Evolutionary conservation across 345 rosid genomes (phyloP), one percentile per base, ranked within the genome.

Genomic region (Litchi chinensis): DNA sequence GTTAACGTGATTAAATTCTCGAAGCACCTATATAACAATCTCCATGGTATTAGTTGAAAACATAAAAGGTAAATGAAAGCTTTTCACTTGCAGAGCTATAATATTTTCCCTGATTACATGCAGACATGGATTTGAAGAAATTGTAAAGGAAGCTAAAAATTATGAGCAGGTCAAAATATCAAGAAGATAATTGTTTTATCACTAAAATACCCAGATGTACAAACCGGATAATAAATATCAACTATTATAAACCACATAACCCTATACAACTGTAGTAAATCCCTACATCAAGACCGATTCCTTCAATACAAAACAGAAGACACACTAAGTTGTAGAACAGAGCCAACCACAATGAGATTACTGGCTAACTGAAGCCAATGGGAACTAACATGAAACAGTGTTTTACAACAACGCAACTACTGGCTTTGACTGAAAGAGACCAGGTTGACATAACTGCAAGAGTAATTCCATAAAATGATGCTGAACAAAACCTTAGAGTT

Each of bases 1-100:
- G 77, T 96, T 91, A 48, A 93, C 99, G 81, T 96, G 99, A 89
- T 96, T 96, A 83, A 96, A 94, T 85, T 94, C 98, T 84, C 98
- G 89, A 73, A 96, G 94, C 64, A 94, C 95, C 99, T 96, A 83
- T 65, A 75, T 16, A 64, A 18, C 62, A 81, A 65, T 41, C 71
- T n/a, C 59, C 32, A 77, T n/a, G 64, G 46, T 39, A 76, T 67
- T 73, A 19, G 37, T 62, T 65, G 60, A 76, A 48, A 65, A 76
- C n/a, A 18, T 48, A 26, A 37, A 37, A 65, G 57, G 64, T 39
- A 37, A 26, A 65, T 8, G 18, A 18, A 44, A 26, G 43, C 22
- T 44, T 63, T 75, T 18, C 8, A 65, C 0, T 24, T 64, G 43
- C 18, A 60, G 28, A 39, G 19, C 4, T 37, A 65, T 66, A n/a